phyloP scores from a whole-genome alignment of 2,329 filamentous ascomycete genomes.

The Madurella mycetomatis region DNA sequence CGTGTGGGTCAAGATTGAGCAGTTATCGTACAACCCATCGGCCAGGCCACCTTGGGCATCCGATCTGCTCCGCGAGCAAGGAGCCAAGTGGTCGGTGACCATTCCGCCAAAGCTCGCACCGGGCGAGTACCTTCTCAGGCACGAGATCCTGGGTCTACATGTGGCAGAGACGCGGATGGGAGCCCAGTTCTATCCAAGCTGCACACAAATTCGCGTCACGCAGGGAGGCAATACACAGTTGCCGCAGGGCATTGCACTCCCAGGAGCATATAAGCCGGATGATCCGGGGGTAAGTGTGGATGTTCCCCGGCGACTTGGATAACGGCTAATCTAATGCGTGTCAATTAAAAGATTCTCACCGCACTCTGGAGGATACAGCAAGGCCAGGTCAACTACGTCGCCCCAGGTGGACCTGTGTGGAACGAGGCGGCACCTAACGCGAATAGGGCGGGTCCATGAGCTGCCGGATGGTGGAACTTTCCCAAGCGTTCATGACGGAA shows the following conservation, averaged over 20 bases:
- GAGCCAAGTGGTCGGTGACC: slow-evolving; percentile 31
- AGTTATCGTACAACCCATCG: slow-evolving; percentile 31
- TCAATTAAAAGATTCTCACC: slow-evolving; percentile 11
- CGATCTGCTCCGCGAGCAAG: slow-evolving; percentile 32
- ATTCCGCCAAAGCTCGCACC: slow-evolving; percentile 28
- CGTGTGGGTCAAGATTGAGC: slow-evolving; percentile 37
- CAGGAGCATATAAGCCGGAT: slow-evolving; percentile 19
- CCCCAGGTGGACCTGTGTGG: slow-evolving; percentile 21
- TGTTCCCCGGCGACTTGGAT: too few species aligned
- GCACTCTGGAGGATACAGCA: slow-evolving; percentile 20
- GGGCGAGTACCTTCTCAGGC: slow-evolving; percentile 40
- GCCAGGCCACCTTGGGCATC: slow-evolving; percentile 33
- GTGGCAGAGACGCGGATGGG: slow-evolving; percentile 33
- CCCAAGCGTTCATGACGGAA: too few species aligned
- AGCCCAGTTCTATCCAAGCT: slow-evolving; percentile 43
- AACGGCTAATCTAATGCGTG: not conserved
- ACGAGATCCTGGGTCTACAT: slow-evolving; percentile 44
- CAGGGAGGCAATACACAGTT: slow-evolving; percentile 15
- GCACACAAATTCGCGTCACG: slow-evolving; percentile 26
- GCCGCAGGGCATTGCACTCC: slow-evolving; percentile 18
- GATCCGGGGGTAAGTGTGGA: slow-evolving; percentile 13
- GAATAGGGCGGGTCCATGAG: not conserved
- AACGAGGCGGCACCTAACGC: slow-evolving; percentile 20
- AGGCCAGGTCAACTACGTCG: slow-evolving; percentile 15
- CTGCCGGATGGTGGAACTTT: too few species aligned